phyloP scores from a whole-genome alignment of 2,329 filamentous ascomycete genomes.

The Botrytis cinerea region DNA sequence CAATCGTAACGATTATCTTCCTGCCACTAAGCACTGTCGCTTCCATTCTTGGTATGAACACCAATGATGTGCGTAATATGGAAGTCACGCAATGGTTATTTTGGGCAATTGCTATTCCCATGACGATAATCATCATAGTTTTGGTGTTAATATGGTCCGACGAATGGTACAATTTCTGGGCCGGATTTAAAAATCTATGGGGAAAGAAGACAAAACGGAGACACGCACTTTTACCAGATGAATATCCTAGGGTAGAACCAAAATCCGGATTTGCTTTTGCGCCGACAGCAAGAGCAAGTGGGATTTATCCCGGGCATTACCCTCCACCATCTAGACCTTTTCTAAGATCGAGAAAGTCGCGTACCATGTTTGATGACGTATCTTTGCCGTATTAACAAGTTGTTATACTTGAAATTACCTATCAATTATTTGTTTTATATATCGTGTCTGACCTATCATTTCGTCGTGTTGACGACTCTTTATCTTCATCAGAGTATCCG shows the following conservation, averaged over 20 bases:
- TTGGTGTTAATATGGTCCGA: constrained; percentile 33
- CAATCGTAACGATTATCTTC: constrained; percentile 43
- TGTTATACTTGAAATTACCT: neutral
- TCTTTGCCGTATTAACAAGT: neutral
- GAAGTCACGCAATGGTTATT: constrained; percentile 39
- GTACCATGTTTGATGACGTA: neutral
- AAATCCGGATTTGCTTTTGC: neutral
- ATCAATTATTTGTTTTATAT: neutral
- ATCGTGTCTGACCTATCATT: neutral
- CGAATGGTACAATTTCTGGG: constrained; percentile 24
- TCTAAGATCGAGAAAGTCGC: constrained; percentile 2
- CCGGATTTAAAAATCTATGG: neutral
- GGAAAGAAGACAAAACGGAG: neutral
- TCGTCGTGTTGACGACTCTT: neutral
- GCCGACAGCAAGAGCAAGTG: neutral
- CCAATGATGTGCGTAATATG: constrained; percentile 40
- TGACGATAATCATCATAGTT: constrained; percentile 37
- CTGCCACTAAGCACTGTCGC: constrained; percentile 41
- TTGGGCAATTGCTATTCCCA: constrained; percentile 40
- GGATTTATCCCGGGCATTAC: neutral
- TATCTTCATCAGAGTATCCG: neutral
- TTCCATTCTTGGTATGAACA: constrained; percentile 42
- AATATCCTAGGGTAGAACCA: neutral
- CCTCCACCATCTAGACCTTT: neutral
- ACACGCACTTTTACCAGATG: neutral